phyloP scores from a whole-genome alignment of 2,329 filamentous ascomycete genomes.

The Madurella fahalii region DNA sequence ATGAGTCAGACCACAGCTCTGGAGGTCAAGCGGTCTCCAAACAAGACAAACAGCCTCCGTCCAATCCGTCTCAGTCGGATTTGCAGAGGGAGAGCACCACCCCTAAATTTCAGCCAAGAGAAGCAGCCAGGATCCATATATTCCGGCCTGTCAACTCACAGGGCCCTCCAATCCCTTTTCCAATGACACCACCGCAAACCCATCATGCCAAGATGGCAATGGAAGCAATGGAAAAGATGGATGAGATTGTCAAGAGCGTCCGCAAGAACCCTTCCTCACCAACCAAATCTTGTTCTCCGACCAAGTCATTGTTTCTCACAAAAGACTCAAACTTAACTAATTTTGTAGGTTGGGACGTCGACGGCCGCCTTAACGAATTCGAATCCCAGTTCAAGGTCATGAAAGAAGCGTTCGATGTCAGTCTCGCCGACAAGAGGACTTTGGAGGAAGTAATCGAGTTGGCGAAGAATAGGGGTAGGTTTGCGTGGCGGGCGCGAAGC shows the following conservation, averaged over 20 bases:
- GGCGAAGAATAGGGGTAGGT: slow-evolving; percentile 70
- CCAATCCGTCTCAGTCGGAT: slow-evolving; percentile 20
- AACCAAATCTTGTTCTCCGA: slow-evolving; percentile 41
- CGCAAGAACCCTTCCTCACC: slow-evolving; percentile 37
- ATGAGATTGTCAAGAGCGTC: slow-evolving; percentile 13
- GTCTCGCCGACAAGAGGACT: slow-evolving; percentile 62
- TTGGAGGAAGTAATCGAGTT: slow-evolving; percentile 71
- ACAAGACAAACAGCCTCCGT: slow-evolving; percentile 25
- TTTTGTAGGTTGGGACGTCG: slow-evolving; percentile 73
- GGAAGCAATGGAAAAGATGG: slow-evolving; percentile 32
- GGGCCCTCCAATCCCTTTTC: slow-evolving; percentile 10
- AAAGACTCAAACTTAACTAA: slow-evolving; percentile 67
- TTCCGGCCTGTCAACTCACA: slow-evolving; percentile 18
- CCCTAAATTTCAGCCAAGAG: slow-evolving; percentile 27
- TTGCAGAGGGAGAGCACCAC: slow-evolving; percentile 28
- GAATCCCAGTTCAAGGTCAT: slow-evolving; percentile 69
- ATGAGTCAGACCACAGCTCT: slow-evolving; percentile 18
- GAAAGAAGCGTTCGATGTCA: slow-evolving; percentile 66
- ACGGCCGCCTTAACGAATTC: slow-evolving; percentile 70
- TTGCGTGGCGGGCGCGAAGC: slow-evolving; percentile 23
- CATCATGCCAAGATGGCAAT: slow-evolving; percentile 26
- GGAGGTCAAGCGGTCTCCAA: slow-evolving; percentile 47
- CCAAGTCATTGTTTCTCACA: slow-evolving; percentile 55
- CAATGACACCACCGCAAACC: slow-evolving; percentile 28
- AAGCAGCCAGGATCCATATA: slow-evolving; percentile 13